phyloP scores from a whole-genome alignment of 2,329 filamentous ascomycete species.

The Cryoendolithus antarcticus region DNA sequence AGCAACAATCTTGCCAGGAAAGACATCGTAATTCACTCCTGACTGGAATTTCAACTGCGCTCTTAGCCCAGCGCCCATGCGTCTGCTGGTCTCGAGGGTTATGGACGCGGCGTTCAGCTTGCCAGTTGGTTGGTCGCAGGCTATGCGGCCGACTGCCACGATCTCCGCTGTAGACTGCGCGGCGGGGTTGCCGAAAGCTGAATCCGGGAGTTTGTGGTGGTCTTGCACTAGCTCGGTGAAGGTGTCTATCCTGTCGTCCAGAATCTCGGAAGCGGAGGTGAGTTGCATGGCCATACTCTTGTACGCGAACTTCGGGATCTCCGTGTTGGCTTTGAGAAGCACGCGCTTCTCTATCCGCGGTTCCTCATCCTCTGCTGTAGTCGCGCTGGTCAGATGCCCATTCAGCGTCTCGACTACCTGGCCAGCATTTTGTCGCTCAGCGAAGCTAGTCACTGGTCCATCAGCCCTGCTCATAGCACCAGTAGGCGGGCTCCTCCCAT shows the following conservation, averaged over 20 bases:
- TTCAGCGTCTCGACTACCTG: constrained; percentile 78
- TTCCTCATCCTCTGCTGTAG: constrained; percentile 9
- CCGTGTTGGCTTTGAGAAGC: constrained; percentile 73
- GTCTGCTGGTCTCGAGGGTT: constrained; percentile 75
- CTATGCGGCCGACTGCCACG: constrained; percentile 82
- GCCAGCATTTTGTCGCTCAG: constrained; percentile 64
- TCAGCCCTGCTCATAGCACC: constrained; percentile 22
- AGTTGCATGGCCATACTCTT: constrained; percentile 91
- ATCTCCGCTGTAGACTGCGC: constrained; percentile 75
- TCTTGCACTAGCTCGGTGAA: constrained; percentile 64
- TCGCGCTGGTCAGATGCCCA: constrained; percentile 51
- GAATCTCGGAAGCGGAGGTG: constrained; percentile 79
- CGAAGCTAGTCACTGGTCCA: constrained; percentile 39
- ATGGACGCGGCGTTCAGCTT: constrained; percentile 76
- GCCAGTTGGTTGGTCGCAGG: constrained; percentile 74
- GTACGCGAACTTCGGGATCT: constrained; percentile 82
- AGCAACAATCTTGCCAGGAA: constrained; percentile 88
- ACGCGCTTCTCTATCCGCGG: constrained; percentile 66
- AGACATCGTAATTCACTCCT: constrained; percentile 65
- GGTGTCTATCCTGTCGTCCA: constrained; percentile 91
- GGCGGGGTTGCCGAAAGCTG: constrained; percentile 76
- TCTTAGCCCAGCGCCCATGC: constrained; percentile 69
- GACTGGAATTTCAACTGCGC: constrained; percentile 63
- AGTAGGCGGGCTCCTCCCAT: constrained; percentile 35
- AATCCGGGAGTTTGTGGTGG: constrained; percentile 63